Conservation (phyloP, 2,329 filamentous ascomycete genomes). For the Achaetomium macrosporum region DNA sequence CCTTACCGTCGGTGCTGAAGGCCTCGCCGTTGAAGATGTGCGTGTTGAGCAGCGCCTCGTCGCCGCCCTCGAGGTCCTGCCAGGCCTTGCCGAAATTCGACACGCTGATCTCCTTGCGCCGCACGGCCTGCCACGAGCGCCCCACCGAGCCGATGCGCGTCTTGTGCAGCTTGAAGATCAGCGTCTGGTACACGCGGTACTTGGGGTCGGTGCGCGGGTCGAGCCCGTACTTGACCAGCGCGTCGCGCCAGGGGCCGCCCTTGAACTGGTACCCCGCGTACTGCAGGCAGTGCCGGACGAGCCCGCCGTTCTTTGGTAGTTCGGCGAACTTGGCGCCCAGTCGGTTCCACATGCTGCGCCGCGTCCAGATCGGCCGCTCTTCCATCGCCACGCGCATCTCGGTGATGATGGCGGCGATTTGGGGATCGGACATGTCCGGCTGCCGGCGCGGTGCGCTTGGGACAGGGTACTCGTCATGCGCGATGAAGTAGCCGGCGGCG, state of each 20-base stretch:
- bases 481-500: conserved; percentile 52
- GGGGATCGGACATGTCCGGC: conserved; percentile 52
- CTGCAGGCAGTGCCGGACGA: conserved; percentile 69
- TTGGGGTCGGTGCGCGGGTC: conserved; percentile 75
- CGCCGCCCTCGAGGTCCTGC: conserved; percentile 23
- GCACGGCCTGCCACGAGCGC: conserved; percentile 45
- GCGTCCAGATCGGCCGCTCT: conserved; percentile 77
- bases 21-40: conserved; percentile 80
- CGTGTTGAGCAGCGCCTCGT: conserved; percentile 33
- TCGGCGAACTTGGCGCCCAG: conserved; percentile 40
- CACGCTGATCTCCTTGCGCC: conserved; percentile 30
- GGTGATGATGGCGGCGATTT: conserved; percentile 58
- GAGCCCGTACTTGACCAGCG: conserved; percentile 75
- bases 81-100: conserved; percentile 27
- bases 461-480: conserved; percentile 56
- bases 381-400: conserved; percentile 61
- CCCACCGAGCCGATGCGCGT: conserved; percentile 42
- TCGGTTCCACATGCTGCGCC: conserved; percentile 71
- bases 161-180: conserved; percentile 72
- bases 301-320: conserved; percentile 42
- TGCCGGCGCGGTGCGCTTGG: conserved; percentile 55
- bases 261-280: conserved; percentile 90
- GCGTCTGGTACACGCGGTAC: conserved; percentile 79
- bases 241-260: conserved; percentile 86
- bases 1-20: conserved; percentile 73